Conservation (phyloP, 768 basidiomycete genomes). For the Neoboletus magnificus region DNA sequence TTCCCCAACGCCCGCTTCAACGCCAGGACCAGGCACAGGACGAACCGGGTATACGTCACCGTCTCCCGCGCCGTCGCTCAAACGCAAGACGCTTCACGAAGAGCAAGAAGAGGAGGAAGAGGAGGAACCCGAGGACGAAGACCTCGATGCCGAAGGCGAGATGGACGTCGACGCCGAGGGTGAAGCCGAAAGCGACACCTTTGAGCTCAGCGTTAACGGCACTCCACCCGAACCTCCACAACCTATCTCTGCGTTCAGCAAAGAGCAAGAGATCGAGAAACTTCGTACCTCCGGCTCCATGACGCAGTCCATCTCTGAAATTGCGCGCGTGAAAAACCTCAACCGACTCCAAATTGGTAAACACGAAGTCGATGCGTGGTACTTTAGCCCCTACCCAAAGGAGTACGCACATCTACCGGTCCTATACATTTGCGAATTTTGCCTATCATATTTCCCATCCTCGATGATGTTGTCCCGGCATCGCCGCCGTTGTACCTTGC, state of each 20-base stretch:
- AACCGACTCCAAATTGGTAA: conserved; percentile 94
- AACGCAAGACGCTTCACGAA: conserved; percentile 66
- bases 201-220: conserved; percentile 55
- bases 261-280: conserved; percentile 98
- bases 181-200: conserved; percentile 58
- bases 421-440: conserved; percentile 98
- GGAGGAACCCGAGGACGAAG: conserved; percentile 47
- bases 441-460: conserved; percentile 89
- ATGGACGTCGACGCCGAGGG: conserved; percentile 48
- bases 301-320: conserved; percentile 98
- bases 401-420: conserved; percentile 96
- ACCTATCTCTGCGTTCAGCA: conserved; percentile 73
- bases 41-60: conserved; percentile 45
- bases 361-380: conserved; percentile 99
- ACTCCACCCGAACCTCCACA: conserved; percentile 47
- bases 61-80: conserved; percentile 58
- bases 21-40: conserved; percentile 33
- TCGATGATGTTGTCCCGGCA: conserved; percentile 90
- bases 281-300: conserved; percentile 96
- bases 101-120: conserved; percentile 61
- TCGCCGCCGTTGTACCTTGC: conserved; percentile 82
- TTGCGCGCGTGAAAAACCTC: conserved; percentile 97
- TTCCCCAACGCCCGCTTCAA: conserved; percentile 56
- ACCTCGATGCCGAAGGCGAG: conserved; percentile 45
- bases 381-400: conserved; percentile 98